Base-by-base conservation (phyloP, 140 eudicot genomes). In the Bidens hawaiensis region DNA sequence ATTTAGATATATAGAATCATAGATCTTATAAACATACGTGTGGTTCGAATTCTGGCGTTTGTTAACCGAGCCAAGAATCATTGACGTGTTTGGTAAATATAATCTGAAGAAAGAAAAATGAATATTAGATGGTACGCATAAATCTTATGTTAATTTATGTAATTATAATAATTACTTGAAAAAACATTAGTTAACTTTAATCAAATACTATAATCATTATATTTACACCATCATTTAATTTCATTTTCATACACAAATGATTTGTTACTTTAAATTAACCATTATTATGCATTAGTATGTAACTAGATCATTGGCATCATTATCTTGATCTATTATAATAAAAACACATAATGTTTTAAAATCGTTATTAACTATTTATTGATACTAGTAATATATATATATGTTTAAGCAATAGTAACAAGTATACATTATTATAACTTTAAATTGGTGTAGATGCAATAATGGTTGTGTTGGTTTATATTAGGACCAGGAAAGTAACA, bases 401-500 rank as follows among this genome's bases (percentile, higher is more conserved):
- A 12, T 31, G 27, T 7, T 24, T 10, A 52, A 27, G 26, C 28
- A 63, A 18, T 49, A 62, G 2, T 54, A 42, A 11, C 13, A 27
- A 3, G 56, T 16, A n/a, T n/a, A n/a, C n/a, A 34, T 27, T 62
- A 30, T 42, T 72, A 33, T 64, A 73, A 13, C 41, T 53, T 64
- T 18, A 31, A 56, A 42, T 46, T 18, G 28, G 53, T 34, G 68
- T 73, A 34, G 73, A 65, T 73, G 78, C 62, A 65, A 65, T 65
- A 30, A 73, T 74, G 46, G 46, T 46, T 50, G 54, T 28, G 54
- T 64, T 73, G 55, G 63, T 55, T 45, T 10, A 64, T 74, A 48
- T 68, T 46, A 63, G 58, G 58, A 53, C 65, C 73, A 70, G 56
- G 64, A 79, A 79, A 59, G 84, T 65, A 58, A 79, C 75, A 65